Conservation (phyloP, 1,139 yeast species). For the Barnettozyma hawaiiensis region DNA sequence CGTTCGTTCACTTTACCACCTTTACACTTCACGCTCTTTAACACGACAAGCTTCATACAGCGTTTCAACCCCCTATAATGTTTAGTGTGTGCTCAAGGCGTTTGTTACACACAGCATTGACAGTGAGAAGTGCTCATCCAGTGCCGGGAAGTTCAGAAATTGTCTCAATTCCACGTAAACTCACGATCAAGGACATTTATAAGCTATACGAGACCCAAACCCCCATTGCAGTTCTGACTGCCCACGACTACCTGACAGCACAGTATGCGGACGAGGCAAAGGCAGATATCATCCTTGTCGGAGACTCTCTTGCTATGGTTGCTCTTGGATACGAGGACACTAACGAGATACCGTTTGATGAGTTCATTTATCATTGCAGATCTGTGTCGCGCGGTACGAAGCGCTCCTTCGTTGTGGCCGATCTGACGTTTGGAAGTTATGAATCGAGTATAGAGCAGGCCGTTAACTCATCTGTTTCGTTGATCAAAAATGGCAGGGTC, state of each 20-base stretch:
- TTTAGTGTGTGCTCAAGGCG: background rate
- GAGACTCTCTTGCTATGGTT: slow-evolving; percentile 93
- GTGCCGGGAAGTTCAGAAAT: background rate
- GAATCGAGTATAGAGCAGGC: slow-evolving; percentile 67
- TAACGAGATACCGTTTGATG: slow-evolving; percentile 64
- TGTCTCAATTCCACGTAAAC: slow-evolving; percentile 5
- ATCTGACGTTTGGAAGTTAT: slow-evolving; percentile 83
- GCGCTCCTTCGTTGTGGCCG: slow-evolving; percentile 70
- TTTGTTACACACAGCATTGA: background rate
- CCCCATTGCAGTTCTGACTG: slow-evolving; percentile 77
- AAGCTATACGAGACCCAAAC: slow-evolving; percentile 35
- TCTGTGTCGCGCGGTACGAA: slow-evolving; percentile 72
- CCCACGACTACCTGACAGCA: slow-evolving; percentile 82
- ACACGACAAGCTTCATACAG: too few species aligned
- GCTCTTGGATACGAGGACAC: slow-evolving; percentile 79
- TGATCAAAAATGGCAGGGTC: slow-evolving; percentile 56
- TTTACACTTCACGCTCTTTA: too few species aligned
- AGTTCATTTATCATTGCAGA: slow-evolving; percentile 64
- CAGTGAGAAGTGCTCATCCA: slow-evolving; percentile 1
- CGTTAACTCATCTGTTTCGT: slow-evolving; percentile 50
- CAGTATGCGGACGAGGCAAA: slow-evolving; percentile 63
- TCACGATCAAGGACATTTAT: slow-evolving; percentile 38
- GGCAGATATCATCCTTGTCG: slow-evolving; percentile 70
- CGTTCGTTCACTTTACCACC: too few species aligned
- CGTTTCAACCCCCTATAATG: background rate